Conservation (phyloP, 306 rosid genomes). For the Notholithocarpus densiflorus region DNA sequence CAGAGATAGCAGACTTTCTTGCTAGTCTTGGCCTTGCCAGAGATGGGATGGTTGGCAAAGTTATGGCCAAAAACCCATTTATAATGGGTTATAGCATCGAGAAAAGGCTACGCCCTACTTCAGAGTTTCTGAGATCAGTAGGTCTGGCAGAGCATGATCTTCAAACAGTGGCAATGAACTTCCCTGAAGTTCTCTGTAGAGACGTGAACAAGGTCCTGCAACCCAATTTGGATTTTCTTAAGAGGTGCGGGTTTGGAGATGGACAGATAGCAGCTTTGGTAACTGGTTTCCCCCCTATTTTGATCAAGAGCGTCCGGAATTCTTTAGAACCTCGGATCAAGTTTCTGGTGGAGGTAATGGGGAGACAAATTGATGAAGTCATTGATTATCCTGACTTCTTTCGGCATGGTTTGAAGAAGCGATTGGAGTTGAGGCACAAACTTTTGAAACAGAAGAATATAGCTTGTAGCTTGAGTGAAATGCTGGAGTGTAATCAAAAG, state of each 20-base stretch:
- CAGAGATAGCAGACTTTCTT: conserved; percentile 66
- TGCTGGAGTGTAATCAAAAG: conserved; percentile 82
- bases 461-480: conserved; percentile 73
- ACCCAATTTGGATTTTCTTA: conserved; percentile 57
- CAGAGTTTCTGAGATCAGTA: conserved; percentile 56
- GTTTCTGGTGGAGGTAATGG: conserved; percentile 77
- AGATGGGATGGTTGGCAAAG: conserved; percentile 78
- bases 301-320: conserved; percentile 76
- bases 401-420: conserved; percentile 78
- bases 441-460: conserved; percentile 46
- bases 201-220: conserved; percentile 69
- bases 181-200: conserved; percentile 75
- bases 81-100: conserved; percentile 86
- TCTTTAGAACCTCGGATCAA: conserved; percentile 75
- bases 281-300: conserved; percentile 76
- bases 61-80: conserved; percentile 68
- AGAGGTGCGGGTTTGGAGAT: conserved; percentile 58
- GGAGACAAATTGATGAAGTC: conserved; percentile 67
- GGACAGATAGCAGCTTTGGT: conserved; percentile 68
- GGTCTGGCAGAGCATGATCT: conserved; percentile 62
- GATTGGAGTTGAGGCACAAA: conserved; percentile 63
- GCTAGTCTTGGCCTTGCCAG: conserved; percentile 63
- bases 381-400: conserved; percentile 74
- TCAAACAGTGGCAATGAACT: conserved; percentile 61
- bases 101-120: conserved; percentile 69